Evolutionary conservation across 2,329 filamentous ascomycete genomes (phyloP).

Genomic region (Elsinoe necatrix): DNA sequence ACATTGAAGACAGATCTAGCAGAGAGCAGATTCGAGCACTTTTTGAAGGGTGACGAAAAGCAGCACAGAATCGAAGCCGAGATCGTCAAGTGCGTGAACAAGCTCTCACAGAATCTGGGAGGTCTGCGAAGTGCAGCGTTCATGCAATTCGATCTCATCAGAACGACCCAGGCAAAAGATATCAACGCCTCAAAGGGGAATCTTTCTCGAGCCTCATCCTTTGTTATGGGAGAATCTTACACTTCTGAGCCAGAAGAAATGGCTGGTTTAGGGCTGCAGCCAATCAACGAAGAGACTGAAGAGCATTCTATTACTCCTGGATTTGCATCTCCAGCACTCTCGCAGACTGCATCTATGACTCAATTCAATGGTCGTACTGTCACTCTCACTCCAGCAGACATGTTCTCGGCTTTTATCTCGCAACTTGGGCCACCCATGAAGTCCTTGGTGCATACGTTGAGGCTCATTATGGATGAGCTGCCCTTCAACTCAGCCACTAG

Average conservation of each 20-base stretch:
- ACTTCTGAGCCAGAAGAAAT: constrained; percentile 11
- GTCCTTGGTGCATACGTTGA: constrained; percentile 83
- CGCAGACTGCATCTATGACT: background rate
- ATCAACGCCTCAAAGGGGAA: constrained; percentile 1
- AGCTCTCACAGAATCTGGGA: constrained; percentile 78
- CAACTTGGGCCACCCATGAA: constrained; percentile 92
- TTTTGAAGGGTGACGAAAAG: constrained; percentile 66
- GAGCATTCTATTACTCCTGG: background rate
- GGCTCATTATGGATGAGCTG: constrained; percentile 77
- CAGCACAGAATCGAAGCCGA: constrained; percentile 71
- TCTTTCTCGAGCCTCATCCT: constrained; percentile 14
- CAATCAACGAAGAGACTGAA: constrained; percentile 15
- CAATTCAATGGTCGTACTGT: constrained; percentile 10
- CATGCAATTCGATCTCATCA: constrained; percentile 78
- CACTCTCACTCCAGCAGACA: constrained; percentile 54
- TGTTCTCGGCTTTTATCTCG: constrained; percentile 83
- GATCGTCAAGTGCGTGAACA: constrained; percentile 76
- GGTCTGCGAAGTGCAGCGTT: constrained; percentile 81
- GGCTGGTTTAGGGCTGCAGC: constrained; percentile 10
- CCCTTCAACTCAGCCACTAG: constrained; percentile 63
- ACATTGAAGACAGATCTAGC: constrained; percentile 67
- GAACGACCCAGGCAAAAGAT: constrained; percentile 43
- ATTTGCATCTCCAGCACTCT: background rate
- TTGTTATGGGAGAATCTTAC: background rate
- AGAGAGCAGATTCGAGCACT: constrained; percentile 87